Base-by-base conservation (phyloP, 2,329 filamentous ascomycete genomes). In the Xylaria sp. region DNA sequence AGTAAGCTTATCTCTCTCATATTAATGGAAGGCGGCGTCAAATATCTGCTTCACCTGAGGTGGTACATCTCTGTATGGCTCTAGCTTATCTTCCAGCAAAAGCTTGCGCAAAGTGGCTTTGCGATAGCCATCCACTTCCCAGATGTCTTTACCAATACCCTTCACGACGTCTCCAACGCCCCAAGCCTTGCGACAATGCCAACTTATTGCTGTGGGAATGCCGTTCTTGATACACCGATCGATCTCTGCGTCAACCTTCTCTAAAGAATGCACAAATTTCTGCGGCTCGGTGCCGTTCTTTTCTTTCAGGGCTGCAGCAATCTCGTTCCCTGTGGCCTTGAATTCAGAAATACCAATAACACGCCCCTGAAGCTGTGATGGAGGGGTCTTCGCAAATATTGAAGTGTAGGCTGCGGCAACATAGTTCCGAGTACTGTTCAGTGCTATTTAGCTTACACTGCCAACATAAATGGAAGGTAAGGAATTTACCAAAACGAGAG, bases 151-250 rank as follows among this genome's bases (percentile, higher is more conserved):
- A 4, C 73, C 72, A 1, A 75, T 31, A 36, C 71, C 72, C 15
- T 63, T 67, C 3, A 60, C 61, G 15, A 75, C 28, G 2, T 58
- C 54, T 2, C 77, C 76, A 9, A 44, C 67, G 0, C 70, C 76
- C 77, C 77, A 78, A 9, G 71, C 68, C 44, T 75, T 78, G 20
- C 76, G 74, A n/a, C 72, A 75, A 44, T 74, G 73, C 75, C 77
- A 77, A 4, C 73, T 62, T 28, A 78, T 53, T 0, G 72, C 72
- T 5, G 74, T 69, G 0, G 70, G 72, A 7, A 46, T 73, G 0
- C 71, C 72, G 15, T 57, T 63, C 1, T 58, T 31, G 10, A 78
- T 63, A 9, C 71, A 69, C 2, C 36, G 40, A 1, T 76, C 72
- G 11, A 77, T 67, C 59, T 77, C 71, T 0, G 51, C 42, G 2